Base-by-base conservation (phyloP, 1,139 yeast genomes). In the Sugiyamaella sp. region DNA sequence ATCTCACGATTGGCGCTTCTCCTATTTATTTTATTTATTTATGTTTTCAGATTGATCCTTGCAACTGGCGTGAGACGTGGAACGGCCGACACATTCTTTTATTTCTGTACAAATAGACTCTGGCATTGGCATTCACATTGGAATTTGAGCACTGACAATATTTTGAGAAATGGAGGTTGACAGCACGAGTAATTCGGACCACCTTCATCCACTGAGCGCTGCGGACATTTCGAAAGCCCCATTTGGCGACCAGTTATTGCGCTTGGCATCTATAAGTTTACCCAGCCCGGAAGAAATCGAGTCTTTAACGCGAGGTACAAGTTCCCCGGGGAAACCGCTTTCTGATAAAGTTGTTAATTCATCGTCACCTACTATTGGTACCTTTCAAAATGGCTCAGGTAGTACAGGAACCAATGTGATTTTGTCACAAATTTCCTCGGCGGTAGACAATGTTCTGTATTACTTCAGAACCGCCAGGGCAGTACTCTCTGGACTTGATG, bases 381-480 rank as follows among this genome's bases (percentile, higher is more conserved):
- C 12, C 8, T 25, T 24, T 21, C 10, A 27, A 5, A 39, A 22
- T 43, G n/a, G 33, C 12, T 10, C 46, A 20, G 24, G 22, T 19
- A 16, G 16, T 14, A 9, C 50, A 3, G 19, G 32, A 16, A 16
- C 25, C 19, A 21, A 32, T 22, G 40, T 3, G 21, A 25, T 50
- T 16, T 25, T 50, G 22, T 33, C 45, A 4, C 46, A 50, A 22
- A 45, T 50, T 5, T 44, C 49, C 9, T 20, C 33, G 16, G 57
- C 62, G 4, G 59, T 60, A 22, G 59, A 61, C 47, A 51, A 56
- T 21, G 57, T 64, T 12, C 52, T 63, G 24, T 35, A 41, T 21
- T 66, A 63, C 44, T 62, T 65, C 48, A 39, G 44, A 22, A 59
- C 60, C 14, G 64, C 63, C 4, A 46, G 60, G 39, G 29, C 51